Base-by-base conservation (phyloP, 345 rosid species). In the Pugionium cornutum region DNA sequence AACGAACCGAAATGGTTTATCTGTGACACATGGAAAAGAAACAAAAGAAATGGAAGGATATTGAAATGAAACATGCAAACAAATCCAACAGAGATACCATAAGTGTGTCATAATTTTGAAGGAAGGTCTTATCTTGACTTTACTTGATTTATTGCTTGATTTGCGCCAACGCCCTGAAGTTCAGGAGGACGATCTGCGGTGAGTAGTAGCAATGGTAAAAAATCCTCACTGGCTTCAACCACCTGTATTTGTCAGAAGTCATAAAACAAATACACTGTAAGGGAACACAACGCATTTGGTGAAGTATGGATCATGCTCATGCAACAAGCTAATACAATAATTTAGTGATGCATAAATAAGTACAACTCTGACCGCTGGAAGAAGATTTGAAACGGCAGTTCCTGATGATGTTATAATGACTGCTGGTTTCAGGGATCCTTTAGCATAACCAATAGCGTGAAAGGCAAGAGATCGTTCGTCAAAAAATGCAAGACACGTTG, bases 141-240 rank as follows among this genome's bases (percentile, higher is more conserved):
- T 62, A 92, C 98, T 88, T 92, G 98, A 84, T 86, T 87, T 66
- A 92, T 84, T 56, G 97, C 75, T 80, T 92, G 98, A 75, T 87
- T 92, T 41, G 98, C 98, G 50, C 98, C 98, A 78, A 81, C 81
- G 50, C 86, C 89, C 55, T 76, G 91, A 77, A 92, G 95, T 81
- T 92, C 98, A 44, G 89, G 90, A 77, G 98, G 98, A 52, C 98
- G 98, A 75, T 92, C 98, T 48, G 98, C 98, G 9, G 97, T 87
- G 58, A 89, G 84, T 58, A 92, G 79, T 62, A 92, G 62, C 78
- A 92, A 75, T 9, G 98, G 98, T 70, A 92, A 72, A 74, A 84
- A 86, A 83, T 89, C 97, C 76, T 92, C 94, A 78, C 96, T 89
- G 65, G 98, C 98, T 80, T 92, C 98, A 51, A 92, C 98, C 60